Percentiles rank a stretch among this genome's conserved stretches.
These are phyloP conservation scores for Starmerella etchellsii DNA, from an alignment of 805 yeast genomes.

Conservation along the genomic window DNA sequence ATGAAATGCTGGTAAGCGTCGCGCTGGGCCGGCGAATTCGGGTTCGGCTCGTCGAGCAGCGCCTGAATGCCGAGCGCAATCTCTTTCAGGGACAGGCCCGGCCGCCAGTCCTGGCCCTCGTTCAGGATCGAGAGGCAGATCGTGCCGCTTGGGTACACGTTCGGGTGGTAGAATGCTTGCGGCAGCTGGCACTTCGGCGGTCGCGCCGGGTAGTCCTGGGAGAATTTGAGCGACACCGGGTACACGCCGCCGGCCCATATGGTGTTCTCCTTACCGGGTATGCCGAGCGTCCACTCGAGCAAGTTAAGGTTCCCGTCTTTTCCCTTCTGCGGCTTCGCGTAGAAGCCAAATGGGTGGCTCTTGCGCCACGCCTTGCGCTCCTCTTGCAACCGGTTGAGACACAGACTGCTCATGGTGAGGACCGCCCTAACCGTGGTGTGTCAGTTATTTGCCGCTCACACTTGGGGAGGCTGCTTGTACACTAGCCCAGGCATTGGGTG, in stretches of 20 bases:
- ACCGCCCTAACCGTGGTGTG: too few relatives aligned
- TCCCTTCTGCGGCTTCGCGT: conserved; percentile 75
- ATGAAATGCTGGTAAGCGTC: conserved; percentile 65
- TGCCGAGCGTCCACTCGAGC: conserved; percentile 84
- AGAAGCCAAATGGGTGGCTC: conserved; percentile 96
- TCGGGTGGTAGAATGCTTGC: conserved; percentile 86
- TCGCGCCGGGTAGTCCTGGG: conserved; percentile 85
- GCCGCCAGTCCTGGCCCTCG: conserved; percentile 96
- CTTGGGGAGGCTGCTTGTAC: too few relatives aligned
- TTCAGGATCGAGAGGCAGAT: conserved; percentile 84
- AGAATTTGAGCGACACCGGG: conserved; percentile 70
- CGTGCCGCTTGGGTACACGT: conserved; percentile 95
- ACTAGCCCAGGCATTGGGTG: too few relatives aligned
- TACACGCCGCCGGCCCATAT: conserved; percentile 84
- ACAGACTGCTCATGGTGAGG: conserved; percentile 30
- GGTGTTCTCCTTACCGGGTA: conserved; percentile 83
- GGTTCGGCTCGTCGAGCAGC: conserved; percentile 77
- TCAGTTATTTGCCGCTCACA: too few relatives aligned
- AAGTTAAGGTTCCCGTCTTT: conserved; percentile 74
- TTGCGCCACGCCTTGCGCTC: conserved; percentile 97
- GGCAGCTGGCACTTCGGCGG: conserved; percentile 93
- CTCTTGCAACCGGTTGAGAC: conserved; percentile 76
- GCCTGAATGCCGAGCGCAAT: conserved; percentile 88
- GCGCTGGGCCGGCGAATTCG: conserved; percentile 93
- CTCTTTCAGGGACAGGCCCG: conserved; percentile 84